Base-by-base conservation (phyloP, 345 rosid species). In the Brassica carinata region DNA sequence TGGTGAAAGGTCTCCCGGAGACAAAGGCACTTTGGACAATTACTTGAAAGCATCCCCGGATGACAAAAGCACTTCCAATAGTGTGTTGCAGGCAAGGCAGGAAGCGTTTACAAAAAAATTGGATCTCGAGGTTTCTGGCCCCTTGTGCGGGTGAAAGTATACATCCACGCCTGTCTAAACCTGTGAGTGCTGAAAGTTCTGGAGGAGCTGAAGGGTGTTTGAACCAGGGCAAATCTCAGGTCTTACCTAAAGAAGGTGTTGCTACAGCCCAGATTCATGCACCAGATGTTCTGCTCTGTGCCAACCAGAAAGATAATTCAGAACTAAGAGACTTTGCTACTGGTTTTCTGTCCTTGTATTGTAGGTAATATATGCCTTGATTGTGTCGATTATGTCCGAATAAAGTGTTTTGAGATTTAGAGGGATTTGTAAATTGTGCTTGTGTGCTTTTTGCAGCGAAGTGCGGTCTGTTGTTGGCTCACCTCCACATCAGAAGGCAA, bases 301-400 rank as follows among this genome's bases (percentile, higher is more conserved):
- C 73, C 69, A 77, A 57, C 62, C 77, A 78, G 59, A 80, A 61
- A 14, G 82, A 81, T 78, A 88, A 80, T 77, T 73, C 80, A 64
- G 94, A 95, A 67, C 75, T 95, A 69, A 85, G 87, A 70, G 89
- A 90, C 82, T 91, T 95, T 88, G 88, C 97, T 64, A 83, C 86
- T 75, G 88, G 88, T 73, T 95, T 91, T 79, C 83, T 95, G 90
- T 93, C 99, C 78, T 79, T 95, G 83, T 93, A 93, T 84, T 93
- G 97, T 82, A 84, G 99, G 99, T 95, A 93, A 73, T 67, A 72
- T 30, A 72, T 30, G 59, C 18, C 66, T 72, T 31, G 19, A 2
- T 19, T 72, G 23, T 70, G 63, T 66, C 23, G 13, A 11, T 66
- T 18, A 29, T 53, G 26, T 57, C 38, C 0, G 29, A 65, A 3